phyloP scores from a whole-genome alignment of 2,329 filamentous ascomycete genomes.

The Simplicillium sp. region DNA sequence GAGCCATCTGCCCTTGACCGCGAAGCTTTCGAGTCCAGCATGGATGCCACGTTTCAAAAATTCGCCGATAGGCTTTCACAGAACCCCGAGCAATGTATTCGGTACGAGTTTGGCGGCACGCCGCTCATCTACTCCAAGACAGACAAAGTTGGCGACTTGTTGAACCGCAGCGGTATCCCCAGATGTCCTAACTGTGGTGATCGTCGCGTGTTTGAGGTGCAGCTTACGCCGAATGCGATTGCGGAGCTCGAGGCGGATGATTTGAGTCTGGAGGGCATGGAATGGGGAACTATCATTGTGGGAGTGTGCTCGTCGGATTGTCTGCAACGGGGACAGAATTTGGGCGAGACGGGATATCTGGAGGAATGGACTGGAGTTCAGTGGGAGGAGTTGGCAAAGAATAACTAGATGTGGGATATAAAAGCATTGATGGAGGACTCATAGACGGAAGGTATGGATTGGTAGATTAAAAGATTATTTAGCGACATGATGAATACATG shows the following conservation, averaged over 20 bases:
- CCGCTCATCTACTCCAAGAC: conserved; percentile 74
- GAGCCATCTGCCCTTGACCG: conserved; percentile 48
- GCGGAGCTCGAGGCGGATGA: conserved; percentile 76
- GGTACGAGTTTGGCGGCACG: conserved; percentile 66
- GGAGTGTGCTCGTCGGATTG: conserved; percentile 80
- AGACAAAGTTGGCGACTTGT: conserved; percentile 61
- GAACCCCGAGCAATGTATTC: conserved; percentile 74
- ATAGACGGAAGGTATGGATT: too few species aligned
- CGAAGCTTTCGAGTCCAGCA: conserved; percentile 61
- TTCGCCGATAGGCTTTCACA: conserved; percentile 71
- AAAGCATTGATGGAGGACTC: neutral
- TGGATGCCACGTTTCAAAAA: conserved; percentile 70
- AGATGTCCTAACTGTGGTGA: conserved; percentile 68
- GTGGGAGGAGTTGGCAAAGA: conserved; percentile 70
- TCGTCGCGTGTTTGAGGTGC: conserved; percentile 76
- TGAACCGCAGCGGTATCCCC: conserved; percentile 53
- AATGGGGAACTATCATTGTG: conserved; percentile 90
- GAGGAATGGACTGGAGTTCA: conserved; percentile 99
- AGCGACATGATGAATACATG: conserved; percentile 16
- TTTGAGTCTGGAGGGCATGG: conserved; percentile 74
- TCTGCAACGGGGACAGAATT: conserved; percentile 43
- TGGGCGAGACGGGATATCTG: conserved; percentile 63
- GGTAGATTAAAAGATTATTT: neutral
- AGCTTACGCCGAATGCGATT: conserved; percentile 86
- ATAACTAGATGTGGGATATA: conserved; percentile 13